Base-by-base conservation (phyloP, 2,329 filamentous ascomycete species). In the Aureobasidium vineae region DNA sequence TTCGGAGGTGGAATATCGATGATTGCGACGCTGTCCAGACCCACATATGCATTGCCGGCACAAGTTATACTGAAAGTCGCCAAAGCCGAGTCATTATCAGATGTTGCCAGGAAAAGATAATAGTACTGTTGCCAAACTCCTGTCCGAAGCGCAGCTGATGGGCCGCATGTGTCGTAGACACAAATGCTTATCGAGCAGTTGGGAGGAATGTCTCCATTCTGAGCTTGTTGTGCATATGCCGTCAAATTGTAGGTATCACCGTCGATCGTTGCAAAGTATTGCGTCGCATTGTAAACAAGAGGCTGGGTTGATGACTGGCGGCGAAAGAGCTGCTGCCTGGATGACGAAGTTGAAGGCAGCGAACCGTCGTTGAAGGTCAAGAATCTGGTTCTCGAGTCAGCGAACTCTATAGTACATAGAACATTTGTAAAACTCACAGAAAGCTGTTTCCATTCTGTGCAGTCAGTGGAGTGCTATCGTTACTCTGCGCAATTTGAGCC, bases 31-130 rank as follows among this genome's bases (percentile, higher is more conserved):
- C n/a, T 64, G 49, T 64, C 61, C 16, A 64, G 43, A 23, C 47
- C 61, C 15, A 64, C 61, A 43, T 64, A 64, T 4, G 61, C 61
- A 16, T 53, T 43, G 5, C 61, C 61, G 13, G 36, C 49, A 49
- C 61, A 64, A 33, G 61, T 54, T 38, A 64, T 54, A 54, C 61
- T 64, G 28, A 53, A 64, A 5, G 49, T 53, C 31, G 61, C 61
- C 2, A 23, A 13, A 16, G 49, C 49, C 7, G 47, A 54, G 21
- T 64, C 49, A n/a, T 64, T 49, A 26, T 53, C 47, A 19, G 3
- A 31, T 0, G 41, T 47, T 11, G 61, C 49, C 23, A 45, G 21
- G 13, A 21, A 64, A 23, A 54, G 47, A 26, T 41, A 43, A 10
- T 31, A 64, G 49, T 64, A 64, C 28, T 64, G 61, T 19, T 31